Evolutionary conservation across 2,329 filamentous ascomycete species (phyloP).

Genomic region (Zopfia rhizophila): DNA sequence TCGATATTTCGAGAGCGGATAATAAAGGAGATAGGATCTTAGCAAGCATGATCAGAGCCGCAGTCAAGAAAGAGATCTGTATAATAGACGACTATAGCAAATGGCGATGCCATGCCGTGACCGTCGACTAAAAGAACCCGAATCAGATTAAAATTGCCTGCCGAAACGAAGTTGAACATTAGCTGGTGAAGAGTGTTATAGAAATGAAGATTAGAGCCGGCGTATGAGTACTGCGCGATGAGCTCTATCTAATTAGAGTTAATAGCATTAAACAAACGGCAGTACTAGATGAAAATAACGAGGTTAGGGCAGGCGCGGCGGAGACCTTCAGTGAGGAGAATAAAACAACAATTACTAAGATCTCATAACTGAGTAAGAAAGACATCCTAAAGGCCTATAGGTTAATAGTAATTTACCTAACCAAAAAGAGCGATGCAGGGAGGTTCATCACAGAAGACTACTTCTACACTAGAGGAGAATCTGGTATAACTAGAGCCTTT

Average conservation of each 20-base stretch:
- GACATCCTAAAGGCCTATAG: constrained; percentile 13
- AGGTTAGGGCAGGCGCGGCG: constrained; percentile 11
- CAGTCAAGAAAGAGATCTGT: constrained; percentile 5
- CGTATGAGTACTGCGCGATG: constrained; percentile 15
- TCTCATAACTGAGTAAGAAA: constrained; percentile 15
- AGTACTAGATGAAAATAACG: constrained; percentile 6
- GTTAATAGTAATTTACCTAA: constrained; percentile 14
- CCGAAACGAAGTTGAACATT: constrained; percentile 10
- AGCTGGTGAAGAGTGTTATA: constrained; percentile 9
- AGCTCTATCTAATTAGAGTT: constrained; percentile 13
- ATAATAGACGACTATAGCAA: constrained; percentile 12
- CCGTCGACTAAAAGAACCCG: constrained; percentile 17
- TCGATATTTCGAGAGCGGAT: constrained; percentile 17
- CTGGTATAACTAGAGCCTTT: constrained; percentile 14
- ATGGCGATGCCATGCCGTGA: constrained; percentile 19
- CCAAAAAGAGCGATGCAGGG: constrained; percentile 17
- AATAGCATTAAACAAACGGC: constrained; percentile 16
- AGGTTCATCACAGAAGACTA: constrained; percentile 14
- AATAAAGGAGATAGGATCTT: constrained; percentile 15
- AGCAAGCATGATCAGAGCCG: constrained; percentile 1
- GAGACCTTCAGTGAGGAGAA: constrained; percentile 14
- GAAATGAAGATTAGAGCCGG: constrained; percentile 18
- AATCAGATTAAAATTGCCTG: constrained; percentile 17
- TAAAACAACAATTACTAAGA: constrained; percentile 15
- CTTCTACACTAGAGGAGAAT: constrained; percentile 19